Percentiles rank a stretch among this genome's conserved stretches.
These are phyloP conservation scores for Notholithocarpus densiflorus DNA, from an alignment of 306 rosid species.

Conservation along the genomic window DNA sequence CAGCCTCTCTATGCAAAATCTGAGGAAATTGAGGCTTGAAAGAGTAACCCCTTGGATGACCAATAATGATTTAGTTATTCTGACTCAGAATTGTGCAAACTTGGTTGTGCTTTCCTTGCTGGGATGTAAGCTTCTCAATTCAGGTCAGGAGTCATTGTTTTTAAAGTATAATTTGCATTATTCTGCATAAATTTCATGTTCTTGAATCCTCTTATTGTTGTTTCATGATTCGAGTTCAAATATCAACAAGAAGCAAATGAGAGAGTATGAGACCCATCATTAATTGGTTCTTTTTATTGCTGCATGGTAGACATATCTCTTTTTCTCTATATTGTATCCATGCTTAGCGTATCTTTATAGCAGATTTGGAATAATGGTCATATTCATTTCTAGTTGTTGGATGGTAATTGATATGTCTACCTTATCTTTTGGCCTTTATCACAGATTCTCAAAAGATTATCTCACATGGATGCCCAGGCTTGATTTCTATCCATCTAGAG, in stretches of 20 bases:
- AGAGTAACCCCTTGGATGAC: constrained; percentile 84
- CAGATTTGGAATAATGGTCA: not conserved
- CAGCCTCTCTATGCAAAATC: constrained; percentile 46
- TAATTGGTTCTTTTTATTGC: constrained; percentile 8
- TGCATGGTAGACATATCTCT: not conserved
- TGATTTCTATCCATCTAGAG: constrained; percentile 75
- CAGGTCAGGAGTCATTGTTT: constrained; percentile 53
- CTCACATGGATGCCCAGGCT: constrained; percentile 83
- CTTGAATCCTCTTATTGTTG: constrained; percentile 16
- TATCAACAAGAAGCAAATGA: constrained; percentile 7
- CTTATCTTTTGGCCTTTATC: constrained; percentile 13
- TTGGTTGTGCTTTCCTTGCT: constrained; percentile 68
- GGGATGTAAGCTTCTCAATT: constrained; percentile 64
- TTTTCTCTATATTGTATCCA: not conserved
- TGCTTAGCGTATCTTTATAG: not conserved
- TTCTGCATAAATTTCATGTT: constrained; percentile 11
- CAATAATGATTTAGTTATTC: constrained; percentile 58
- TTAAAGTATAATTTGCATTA: constrained; percentile 9
- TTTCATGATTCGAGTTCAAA: not conserved
- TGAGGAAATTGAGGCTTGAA: constrained; percentile 64
- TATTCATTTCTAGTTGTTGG: not conserved
- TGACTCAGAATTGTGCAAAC: constrained; percentile 53
- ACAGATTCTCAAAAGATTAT: constrained; percentile 76
- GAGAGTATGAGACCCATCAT: constrained; percentile 11
- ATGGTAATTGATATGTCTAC: not conserved